Evolutionary conservation across 108 stramenopile species (phyloP).

Genomic region (Cylindrotheca closterium): DNA sequence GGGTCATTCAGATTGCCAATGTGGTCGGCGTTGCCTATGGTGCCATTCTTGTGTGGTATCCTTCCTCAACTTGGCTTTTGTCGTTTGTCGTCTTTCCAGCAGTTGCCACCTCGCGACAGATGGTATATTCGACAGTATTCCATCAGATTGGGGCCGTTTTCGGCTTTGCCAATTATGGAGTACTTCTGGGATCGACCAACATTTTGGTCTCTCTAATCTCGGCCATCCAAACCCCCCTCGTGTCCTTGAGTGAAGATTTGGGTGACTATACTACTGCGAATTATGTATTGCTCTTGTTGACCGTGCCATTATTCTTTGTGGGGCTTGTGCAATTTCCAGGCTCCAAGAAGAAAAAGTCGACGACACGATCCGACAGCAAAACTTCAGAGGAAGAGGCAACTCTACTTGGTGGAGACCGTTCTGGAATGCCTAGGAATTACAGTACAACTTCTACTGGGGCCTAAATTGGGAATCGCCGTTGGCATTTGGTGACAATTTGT

Average conservation of each 20-base stretch:
- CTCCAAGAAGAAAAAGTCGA: too few species aligned
- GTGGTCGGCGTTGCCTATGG: conserved; percentile 33
- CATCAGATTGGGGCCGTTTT: conserved; percentile 23
- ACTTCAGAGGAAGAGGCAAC: too few species aligned
- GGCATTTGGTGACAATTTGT: too few species aligned
- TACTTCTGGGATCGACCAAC: conserved; percentile 29
- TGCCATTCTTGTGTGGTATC: conserved; percentile 23
- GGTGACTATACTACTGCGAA: conserved; percentile 18
- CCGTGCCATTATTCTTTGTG: conserved; percentile 18
- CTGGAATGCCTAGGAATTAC: too few species aligned
- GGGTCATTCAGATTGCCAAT: conserved; percentile 22
- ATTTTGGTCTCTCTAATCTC: conserved; percentile 11
- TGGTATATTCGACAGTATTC: conserved; percentile 37
- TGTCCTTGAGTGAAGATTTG: conserved; percentile 11
- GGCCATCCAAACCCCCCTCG: conserved; percentile 8
- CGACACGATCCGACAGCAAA: too few species aligned
- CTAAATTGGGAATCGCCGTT: too few species aligned
- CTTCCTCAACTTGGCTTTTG: conserved; percentile 2
- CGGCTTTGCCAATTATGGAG: conserved; percentile 39
- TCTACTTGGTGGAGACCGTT: too few species aligned
- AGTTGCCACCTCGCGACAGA: conserved; percentile 45
- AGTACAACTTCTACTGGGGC: too few species aligned
- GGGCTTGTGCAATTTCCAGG: too few species aligned
- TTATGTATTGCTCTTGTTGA: conserved; percentile 5
- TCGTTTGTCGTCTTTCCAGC: conserved; percentile 29